phyloP scores from a whole-genome alignment of 768 basidiomycete species.

The Pisolithus tinctorius region DNA sequence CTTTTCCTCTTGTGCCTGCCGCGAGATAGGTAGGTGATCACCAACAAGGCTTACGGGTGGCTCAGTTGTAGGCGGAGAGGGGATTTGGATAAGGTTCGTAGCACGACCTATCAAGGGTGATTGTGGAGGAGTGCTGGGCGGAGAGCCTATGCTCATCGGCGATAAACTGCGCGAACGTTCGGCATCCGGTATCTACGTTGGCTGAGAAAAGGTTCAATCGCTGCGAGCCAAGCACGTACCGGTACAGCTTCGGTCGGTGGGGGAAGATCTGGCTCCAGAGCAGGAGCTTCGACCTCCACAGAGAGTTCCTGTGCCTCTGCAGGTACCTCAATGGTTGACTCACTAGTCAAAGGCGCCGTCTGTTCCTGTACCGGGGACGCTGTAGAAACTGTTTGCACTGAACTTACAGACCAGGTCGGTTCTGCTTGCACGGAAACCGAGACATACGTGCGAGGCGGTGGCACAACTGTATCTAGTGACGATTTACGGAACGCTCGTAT shows the following conservation, averaged over 20 bases:
- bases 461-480: conserved; percentile 20
- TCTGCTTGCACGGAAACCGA: conserved; percentile 43
- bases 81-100: conserved; percentile 2
- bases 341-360: conserved; percentile 1
- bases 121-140: conserved; percentile 31
- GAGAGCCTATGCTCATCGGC: conserved; percentile 57
- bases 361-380: conserved; percentile 10
- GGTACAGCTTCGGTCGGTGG: conserved; percentile 10
- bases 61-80: conserved; percentile 3
- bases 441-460: conserved; percentile 22
- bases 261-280: conserved; percentile 2
- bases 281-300: conserved; percentile 4
- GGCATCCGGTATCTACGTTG: conserved; percentile 21
- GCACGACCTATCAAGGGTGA: conserved; percentile 8
- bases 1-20: conserved; percentile 15
- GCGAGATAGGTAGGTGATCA: conserved; percentile 9
- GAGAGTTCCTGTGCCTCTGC: conserved; percentile 7
- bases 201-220: conserved; percentile 16
- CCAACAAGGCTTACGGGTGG: conserved; percentile 3
- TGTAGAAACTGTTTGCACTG: conserved; percentile 31
- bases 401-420: conserved; percentile 29
- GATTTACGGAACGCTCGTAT: conserved; percentile 25
- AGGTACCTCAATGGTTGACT: conserved; percentile 4
- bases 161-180: conserved; percentile 44
- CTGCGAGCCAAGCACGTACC: conserved; percentile 13